Percentiles rank a stretch among this genome's conserved stretches.
These are phyloP conservation scores for Solanum hybrid DNA, from an alignment of 305 asterid species.

Conservation along the genomic window DNA sequence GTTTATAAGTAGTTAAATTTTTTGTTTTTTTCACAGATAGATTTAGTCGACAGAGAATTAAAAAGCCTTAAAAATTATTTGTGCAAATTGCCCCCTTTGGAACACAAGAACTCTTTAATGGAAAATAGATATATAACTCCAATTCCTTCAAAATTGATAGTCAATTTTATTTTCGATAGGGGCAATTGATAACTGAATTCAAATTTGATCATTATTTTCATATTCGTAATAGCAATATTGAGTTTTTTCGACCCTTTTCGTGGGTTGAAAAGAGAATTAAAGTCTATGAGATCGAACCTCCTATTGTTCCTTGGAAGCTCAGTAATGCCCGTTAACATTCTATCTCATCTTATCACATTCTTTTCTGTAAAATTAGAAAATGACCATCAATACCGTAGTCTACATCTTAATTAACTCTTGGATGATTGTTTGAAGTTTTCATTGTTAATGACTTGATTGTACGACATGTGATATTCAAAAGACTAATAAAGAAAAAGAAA, in stretches of 20 bases:
- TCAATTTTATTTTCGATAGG: background rate
- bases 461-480: background rate
- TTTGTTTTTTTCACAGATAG: too few species aligned
- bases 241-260: background rate
- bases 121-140: too few species aligned
- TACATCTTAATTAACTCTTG: background rate
- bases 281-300: background rate
- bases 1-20: too few species aligned
- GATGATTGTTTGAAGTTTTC: background rate
- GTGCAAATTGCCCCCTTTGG: too few species aligned
- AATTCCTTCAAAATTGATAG: too few species aligned
- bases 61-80: too few species aligned
- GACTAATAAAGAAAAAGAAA: background rate
- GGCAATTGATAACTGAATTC: background rate
- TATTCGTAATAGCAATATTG: too few species aligned
- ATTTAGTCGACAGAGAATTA: too few species aligned
- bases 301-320: background rate
- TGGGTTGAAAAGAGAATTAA: background rate
- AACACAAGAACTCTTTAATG: too few species aligned
- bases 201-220: background rate
- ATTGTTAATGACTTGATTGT: background rate
- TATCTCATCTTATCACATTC: background rate
- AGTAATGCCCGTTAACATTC: background rate
- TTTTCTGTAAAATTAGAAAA: too few species aligned
- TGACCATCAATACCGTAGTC: background rate